Base-by-base conservation (phyloP, 805 yeast species). In the Candida golubevii region DNA sequence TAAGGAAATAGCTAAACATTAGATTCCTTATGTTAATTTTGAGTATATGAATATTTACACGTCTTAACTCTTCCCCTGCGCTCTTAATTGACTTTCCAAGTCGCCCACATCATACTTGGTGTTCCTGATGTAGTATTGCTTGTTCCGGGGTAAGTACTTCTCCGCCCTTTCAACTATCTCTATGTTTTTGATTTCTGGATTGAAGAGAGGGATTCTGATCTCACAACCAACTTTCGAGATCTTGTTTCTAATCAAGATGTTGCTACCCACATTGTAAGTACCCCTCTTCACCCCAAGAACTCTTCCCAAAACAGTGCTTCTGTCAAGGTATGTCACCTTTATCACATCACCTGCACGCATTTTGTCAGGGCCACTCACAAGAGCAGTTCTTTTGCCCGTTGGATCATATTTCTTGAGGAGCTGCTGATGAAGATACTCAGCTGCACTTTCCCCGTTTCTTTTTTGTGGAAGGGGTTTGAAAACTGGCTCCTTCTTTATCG, bases 41-140 rank as follows among this genome's bases (percentile, higher is more conserved):
- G 38, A 40, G 38, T 41, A 35, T 38, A 33, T 31, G 27, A 38
- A 43, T 44, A 39, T 44, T 38, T 42, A 44, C 26, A 39, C 37
- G 26, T 28, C 18, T 18, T 35, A 47, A 33, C 42, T 45, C 41
- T 50, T 47, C 41, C 42, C 49, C 35, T 50, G 50, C 32, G 42
- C 42, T 36, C 55, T 62, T 44, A 69, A 54, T 47, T 60, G 60
- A 7, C 55, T 63, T 56, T 80, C 86, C 48, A 84, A 63, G 60
- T 84, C 89, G 50, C 81, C 83, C 34, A 55, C 58, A 64, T 87
- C 95, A 63, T 82, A 68, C 59, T 79, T 82, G 41, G 83, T 74
- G 64, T 78, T 84, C 70, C 97, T 85, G 60, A 93, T 85, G 67
- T 88, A 93, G 75, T 84, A 90, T 57, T 88, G 91, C 74, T 88